These are phyloP conservation scores for Penicillium nordicum DNA, from an alignment of 2,329 filamentous ascomycete genomes.

Conservation along the genomic window DNA sequence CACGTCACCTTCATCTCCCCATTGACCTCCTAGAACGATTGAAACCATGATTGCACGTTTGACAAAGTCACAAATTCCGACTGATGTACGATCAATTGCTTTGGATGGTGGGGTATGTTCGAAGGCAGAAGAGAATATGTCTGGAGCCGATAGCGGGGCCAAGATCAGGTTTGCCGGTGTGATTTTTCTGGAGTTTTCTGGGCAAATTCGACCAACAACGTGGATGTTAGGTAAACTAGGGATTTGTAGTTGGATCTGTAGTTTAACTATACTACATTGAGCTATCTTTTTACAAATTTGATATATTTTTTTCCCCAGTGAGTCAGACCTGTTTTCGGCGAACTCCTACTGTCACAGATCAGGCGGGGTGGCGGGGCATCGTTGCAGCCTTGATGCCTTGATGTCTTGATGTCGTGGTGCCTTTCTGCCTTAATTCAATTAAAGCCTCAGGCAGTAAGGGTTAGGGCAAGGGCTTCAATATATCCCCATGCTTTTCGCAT, in stretches of 20 bases:
- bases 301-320: not conserved
- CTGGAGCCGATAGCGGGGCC: slow-evolving; percentile 12
- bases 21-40: slow-evolving; percentile 47
- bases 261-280: not conserved
- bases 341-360: not conserved
- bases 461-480: slow-evolving; percentile 2
- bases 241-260: not conserved
- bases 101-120: slow-evolving; percentile 8
- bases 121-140: slow-evolving; percentile 4
- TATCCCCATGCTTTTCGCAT: not conserved
- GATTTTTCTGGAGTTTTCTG: not conserved
- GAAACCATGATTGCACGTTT: slow-evolving; percentile 35
- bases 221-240: not conserved
- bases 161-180: slow-evolving; percentile 8
- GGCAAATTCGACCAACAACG: not conserved
- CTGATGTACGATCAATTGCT: slow-evolving; percentile 2
- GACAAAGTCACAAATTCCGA: not conserved
- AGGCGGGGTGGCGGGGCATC: slow-evolving; percentile 10
- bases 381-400: not conserved
- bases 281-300: not conserved
- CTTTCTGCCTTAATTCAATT: not conserved
- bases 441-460: not conserved
- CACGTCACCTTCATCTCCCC: slow-evolving; percentile 46
- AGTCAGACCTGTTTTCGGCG: slow-evolving; percentile 1
- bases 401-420: not conserved